These are phyloP conservation scores for Xylariaceae sp. DNA, from an alignment of 2,329 filamentous ascomycete genomes.

Conservation along the genomic window DNA sequence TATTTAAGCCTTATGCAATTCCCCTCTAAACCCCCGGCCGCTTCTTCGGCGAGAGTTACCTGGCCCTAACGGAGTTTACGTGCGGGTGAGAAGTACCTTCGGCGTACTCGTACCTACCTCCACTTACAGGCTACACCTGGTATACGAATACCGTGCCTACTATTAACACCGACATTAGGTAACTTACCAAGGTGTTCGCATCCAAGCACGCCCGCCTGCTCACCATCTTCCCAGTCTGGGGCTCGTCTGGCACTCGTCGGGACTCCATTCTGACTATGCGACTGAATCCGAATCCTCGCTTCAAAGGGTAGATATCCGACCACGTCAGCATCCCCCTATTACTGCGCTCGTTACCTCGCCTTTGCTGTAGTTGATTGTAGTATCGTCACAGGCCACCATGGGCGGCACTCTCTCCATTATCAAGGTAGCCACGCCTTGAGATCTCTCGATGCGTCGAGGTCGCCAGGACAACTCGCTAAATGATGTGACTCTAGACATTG, in stretches of 20 bases:
- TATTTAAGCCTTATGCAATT: neutral
- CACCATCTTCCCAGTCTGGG: no score
- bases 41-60: no score
- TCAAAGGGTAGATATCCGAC: neutral
- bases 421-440: conserved; percentile 30
- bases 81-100: neutral
- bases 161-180: neutral
- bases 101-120: neutral
- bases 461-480: conserved; percentile 6
- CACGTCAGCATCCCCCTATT: neutral
- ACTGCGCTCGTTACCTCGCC: neutral
- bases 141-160: neutral
- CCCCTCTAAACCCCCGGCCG: neutral
- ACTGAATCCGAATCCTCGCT: neutral
- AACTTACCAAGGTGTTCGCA: neutral
- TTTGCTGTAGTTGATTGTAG: neutral
- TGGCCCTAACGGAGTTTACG: neutral
- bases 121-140: neutral
- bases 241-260: neutral
- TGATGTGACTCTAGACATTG: conserved; percentile 50
- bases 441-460: neutral
- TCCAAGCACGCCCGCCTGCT: neutral
- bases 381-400: conserved; percentile 28
- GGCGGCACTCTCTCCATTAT: conserved; percentile 34
- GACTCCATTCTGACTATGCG: neutral